Percentiles rank a stretch among this genome's conserved stretches.
Evolutionary conservation across 345 rosid species (phyloP).

Genomic region (Anacardium occidentale): DNA sequence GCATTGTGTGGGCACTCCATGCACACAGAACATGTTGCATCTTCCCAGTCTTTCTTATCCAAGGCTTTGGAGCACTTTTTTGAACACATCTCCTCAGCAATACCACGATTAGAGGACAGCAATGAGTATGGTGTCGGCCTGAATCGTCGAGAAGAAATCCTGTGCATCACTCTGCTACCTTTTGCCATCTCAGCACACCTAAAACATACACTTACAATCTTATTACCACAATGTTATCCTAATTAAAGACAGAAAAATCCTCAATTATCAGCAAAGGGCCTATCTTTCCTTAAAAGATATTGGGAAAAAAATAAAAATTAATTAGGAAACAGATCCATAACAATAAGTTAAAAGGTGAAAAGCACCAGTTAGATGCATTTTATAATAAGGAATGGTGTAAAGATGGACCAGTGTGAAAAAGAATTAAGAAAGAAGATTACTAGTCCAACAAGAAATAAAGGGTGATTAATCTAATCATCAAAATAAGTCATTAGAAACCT

Average conservation of each 20-base stretch:
- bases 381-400: no score
- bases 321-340: no score
- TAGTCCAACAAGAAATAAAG: neutral
- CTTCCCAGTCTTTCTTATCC: slow-evolving; percentile 83
- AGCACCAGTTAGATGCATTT: no score
- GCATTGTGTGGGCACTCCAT: slow-evolving; percentile 98
- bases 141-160: slow-evolving; percentile 46
- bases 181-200: slow-evolving; percentile 54
- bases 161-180: slow-evolving; percentile 56
- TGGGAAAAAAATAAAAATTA: no score
- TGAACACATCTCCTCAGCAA: slow-evolving; percentile 34
- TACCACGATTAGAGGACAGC: slow-evolving; percentile 32
- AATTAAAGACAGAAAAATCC: neutral
- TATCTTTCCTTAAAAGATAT: no score
- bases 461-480: neutral
- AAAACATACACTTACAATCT: slow-evolving; percentile 3
- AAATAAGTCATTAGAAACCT: neutral
- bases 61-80: slow-evolving; percentile 48
- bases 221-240: neutral
- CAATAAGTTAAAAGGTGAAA: no score
- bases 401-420: neutral
- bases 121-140: slow-evolving; percentile 55
- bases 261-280: neutral
- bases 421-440: neutral
- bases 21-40: slow-evolving; percentile 87